Evolutionary conservation across 371 early-diverging fungal genomes (phyloP), one percentile per base, ranked within the genome.

Genomic region (Zychaea mexicana): DNA sequence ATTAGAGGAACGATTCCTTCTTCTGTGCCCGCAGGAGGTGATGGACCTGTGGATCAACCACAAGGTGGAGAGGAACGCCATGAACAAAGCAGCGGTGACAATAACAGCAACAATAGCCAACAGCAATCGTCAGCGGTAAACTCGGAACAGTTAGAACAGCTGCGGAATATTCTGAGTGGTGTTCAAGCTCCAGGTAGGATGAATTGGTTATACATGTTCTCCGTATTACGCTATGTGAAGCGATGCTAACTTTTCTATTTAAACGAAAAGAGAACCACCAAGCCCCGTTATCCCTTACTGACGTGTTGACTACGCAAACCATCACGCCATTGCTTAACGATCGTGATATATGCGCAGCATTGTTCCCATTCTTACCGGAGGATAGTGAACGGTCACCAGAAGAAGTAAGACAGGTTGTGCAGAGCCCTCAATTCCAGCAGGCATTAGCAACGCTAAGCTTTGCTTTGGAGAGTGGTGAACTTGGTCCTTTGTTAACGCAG

Each of bases 401-500:
- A 47, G 81, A 87, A 39, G 70, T 90, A 17, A 82, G 84, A 8
- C 82, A 84, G 54, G 78, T 91, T 17, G 75, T 89, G 1, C 74
- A 82, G 24, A 86, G 87, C 31, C 86, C 90, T 49, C 90, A 89
- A 66, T 92, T 93, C 70, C 83, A 82, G 49, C 87, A 90, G 72
- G 84, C 91, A 36, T 71, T 92, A 39, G 84, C 81, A 12, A 77
- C 85, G 1, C 71, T 93, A 59, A 85, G 85, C 60, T 72, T 73
- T 22, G 88, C 90, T 30, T 76, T 93, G 27, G 82, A 89, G 62
- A 84, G 88, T 10, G 93, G 91, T 6, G 87, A 87, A 57, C 73
- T 93, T 22, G 83, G 87, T 2, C 84, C 90, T 6, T 68, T 90
- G 49, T 71, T 89, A 58, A 71, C 73, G n/a, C 87, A 88, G 66